Conservation (phyloP, 176 grass and related monocot species). For the Puya raimondii region DNA sequence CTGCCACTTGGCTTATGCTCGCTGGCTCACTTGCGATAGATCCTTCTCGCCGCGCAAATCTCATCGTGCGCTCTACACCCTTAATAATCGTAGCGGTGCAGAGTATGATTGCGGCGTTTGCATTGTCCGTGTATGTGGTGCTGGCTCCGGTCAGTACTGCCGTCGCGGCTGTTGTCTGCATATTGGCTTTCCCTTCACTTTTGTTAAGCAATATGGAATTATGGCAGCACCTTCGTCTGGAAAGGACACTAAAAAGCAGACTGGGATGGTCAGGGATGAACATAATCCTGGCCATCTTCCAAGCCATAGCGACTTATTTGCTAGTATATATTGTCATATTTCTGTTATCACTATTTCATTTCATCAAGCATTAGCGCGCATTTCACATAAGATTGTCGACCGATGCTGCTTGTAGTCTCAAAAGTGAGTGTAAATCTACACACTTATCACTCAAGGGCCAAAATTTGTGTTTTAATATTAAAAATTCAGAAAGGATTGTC, state of each 20-base stretch:
- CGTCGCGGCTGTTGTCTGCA: neutral
- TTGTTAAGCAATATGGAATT: neutral
- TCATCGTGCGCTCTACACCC: neutral
- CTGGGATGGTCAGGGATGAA: neutral
- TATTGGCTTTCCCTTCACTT: neutral
- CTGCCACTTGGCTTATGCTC: neutral
- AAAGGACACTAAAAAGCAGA: neutral
- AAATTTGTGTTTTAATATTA: no score
- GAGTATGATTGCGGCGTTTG: constrained; percentile 3
- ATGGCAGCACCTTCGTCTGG: neutral
- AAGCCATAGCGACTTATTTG: no score
- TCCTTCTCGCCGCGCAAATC: neutral
- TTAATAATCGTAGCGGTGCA: neutral
- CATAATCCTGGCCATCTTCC: neutral
- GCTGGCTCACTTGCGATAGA: neutral
- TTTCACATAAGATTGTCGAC: no score
- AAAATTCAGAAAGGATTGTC: no score
- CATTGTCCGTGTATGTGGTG: constrained; percentile 4
- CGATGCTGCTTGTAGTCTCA: no score
- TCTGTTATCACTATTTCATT: no score
- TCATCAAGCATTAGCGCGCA: no score
- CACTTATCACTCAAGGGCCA: no score
- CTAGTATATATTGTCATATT: no score
- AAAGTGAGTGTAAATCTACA: no score
- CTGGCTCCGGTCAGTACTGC: neutral